Conservation (phyloP, 2,329 filamentous ascomycete species). For the Penicillium sclerotiorum region DNA sequence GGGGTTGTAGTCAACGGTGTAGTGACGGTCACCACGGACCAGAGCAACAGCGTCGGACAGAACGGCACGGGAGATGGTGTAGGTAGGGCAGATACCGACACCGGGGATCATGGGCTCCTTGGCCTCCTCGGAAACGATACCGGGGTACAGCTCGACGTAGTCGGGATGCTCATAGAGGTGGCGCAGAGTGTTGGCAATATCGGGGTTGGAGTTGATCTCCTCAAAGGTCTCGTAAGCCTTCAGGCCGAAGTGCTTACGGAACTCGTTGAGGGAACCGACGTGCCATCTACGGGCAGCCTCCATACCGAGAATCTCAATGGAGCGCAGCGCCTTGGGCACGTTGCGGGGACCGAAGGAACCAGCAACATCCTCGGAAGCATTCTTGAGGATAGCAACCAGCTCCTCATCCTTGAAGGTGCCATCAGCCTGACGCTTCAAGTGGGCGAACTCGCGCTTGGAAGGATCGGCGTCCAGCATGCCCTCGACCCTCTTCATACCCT, state of each 20-base stretch:
- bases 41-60: constrained; percentile 78
- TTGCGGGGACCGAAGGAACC: constrained; percentile 71
- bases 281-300: constrained; percentile 77
- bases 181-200: constrained; percentile 66
- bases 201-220: constrained; percentile 78
- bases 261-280: constrained; percentile 78
- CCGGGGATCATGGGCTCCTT: constrained; percentile 75
- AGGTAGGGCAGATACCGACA: constrained; percentile 73
- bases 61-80: constrained; percentile 75
- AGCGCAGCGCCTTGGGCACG: constrained; percentile 72
- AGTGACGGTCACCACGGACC: constrained; percentile 76
- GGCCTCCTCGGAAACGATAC: constrained; percentile 73
- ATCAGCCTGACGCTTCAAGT: constrained; percentile 64
- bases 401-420: constrained; percentile 76
- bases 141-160: constrained; percentile 78
- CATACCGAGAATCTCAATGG: constrained; percentile 79
- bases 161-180: constrained; percentile 72
- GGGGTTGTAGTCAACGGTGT: constrained; percentile 75
- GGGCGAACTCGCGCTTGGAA: constrained; percentile 66
- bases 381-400: constrained; percentile 68
- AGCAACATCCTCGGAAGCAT: constrained; percentile 70
- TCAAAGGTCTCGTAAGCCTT: constrained; percentile 77
- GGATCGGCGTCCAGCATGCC: constrained; percentile 66
- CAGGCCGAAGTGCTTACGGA: constrained; percentile 78
- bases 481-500: constrained; percentile 66